Evolutionary conservation across 2,329 filamentous ascomycete species (phyloP).

Genomic region (Rhynchosporium agropyri): DNA sequence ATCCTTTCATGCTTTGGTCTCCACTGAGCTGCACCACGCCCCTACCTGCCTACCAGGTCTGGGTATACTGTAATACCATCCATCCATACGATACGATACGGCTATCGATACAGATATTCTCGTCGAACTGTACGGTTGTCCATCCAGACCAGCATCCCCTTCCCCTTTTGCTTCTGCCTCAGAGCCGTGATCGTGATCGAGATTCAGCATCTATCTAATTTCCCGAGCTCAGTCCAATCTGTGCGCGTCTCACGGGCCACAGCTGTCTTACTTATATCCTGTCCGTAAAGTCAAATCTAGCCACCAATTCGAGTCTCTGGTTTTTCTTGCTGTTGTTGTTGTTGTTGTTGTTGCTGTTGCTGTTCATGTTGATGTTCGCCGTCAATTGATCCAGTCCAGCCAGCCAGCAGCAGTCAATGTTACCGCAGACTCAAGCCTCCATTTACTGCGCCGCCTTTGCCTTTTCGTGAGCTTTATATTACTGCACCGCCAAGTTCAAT

Average conservation of each 20-base stretch:
- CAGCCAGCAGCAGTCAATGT: constrained; percentile 7
- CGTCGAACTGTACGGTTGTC: not conserved
- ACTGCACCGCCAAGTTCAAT: constrained; percentile 9
- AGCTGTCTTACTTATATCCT: not conserved
- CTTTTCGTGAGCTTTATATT: constrained; percentile 4
- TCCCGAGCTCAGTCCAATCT: constrained; percentile 10
- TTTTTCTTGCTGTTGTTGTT: not conserved
- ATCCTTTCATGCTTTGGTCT: too few relatives aligned
- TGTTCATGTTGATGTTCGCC: constrained; percentile 1
- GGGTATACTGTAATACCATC: too few relatives aligned
- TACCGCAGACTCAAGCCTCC: constrained; percentile 11
- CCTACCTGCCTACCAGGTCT: too few relatives aligned
- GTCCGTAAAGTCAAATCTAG: not conserved
- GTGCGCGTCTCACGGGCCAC: constrained; percentile 20
- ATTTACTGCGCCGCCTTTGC: constrained; percentile 10
- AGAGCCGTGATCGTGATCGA: not conserved
- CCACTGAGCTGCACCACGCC: too few relatives aligned
- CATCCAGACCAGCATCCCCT: not conserved
- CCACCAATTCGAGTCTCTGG: constrained; percentile 1
- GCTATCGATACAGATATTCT: not conserved
- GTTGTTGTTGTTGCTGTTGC: too few relatives aligned
- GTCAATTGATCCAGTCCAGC: constrained; percentile 7
- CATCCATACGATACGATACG: not conserved
- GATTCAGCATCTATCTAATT: constrained; percentile 12
- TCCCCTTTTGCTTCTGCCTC: constrained; percentile 10